A percentile compares a stretch with the other conserved stretches of the same genome.
phyloP scores from a whole-genome alignment of 2,329 filamentous ascomycete species.

The Phyllosticta capitalensis region DNA sequence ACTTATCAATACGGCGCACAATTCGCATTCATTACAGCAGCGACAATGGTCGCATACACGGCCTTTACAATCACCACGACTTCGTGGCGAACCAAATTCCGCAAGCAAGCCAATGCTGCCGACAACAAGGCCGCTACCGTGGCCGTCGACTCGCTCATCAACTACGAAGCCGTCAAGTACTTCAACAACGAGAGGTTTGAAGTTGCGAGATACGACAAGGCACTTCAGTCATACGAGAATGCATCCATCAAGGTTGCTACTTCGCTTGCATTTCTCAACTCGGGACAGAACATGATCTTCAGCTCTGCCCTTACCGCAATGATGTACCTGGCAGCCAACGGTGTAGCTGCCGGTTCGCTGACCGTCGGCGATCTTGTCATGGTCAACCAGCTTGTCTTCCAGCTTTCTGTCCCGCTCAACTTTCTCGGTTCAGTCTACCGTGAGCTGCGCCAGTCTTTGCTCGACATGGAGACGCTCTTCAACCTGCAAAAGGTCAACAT shows the following conservation, averaged over 20 bases:
- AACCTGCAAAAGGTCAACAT: slow-evolving; percentile 96
- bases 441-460: slow-evolving; percentile 82
- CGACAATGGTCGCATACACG: slow-evolving; percentile 88
- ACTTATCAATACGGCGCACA: slow-evolving; percentile 91
- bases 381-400: slow-evolving; percentile 98
- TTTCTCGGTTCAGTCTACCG: slow-evolving; percentile 97
- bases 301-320: slow-evolving; percentile 86
- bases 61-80: slow-evolving; percentile 97
- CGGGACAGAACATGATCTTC: slow-evolving; percentile 94
- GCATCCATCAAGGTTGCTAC: slow-evolving; percentile 96
- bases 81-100: slow-evolving; percentile 93
- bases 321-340: slow-evolving; percentile 95
- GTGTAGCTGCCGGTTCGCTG: slow-evolving; percentile 68
- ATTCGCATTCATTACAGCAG: slow-evolving; percentile 81
- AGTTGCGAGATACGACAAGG: slow-evolving; percentile 79
- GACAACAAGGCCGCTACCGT: slow-evolving; percentile 94
- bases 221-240: slow-evolving; percentile 76
- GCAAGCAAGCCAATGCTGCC: slow-evolving; percentile 87
- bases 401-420: slow-evolving; percentile 92
- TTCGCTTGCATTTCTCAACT: slow-evolving; percentile 85
- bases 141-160: slow-evolving; percentile 92
- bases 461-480: slow-evolving; percentile 99
- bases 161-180: slow-evolving; percentile 98
- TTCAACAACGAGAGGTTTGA: slow-evolving; percentile 99
- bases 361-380: slow-evolving; percentile 96